Percentiles rank a stretch among this genome's conserved stretches.
phyloP scores from a whole-genome alignment of 257 asterid species.

The Capsicum chinense region DNA sequence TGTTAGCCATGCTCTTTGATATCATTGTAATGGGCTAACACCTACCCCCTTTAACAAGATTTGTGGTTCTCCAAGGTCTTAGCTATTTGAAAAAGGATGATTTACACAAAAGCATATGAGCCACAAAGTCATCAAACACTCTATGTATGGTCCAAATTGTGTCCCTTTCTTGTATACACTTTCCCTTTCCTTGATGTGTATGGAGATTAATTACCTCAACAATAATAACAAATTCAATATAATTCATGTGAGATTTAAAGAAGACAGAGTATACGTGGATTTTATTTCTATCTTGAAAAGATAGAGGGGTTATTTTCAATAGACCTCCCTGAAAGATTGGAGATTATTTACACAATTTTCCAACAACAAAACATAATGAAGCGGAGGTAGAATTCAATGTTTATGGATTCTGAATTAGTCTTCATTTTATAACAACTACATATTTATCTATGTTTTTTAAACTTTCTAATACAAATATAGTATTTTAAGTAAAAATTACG shows the following conservation, averaged over 20 bases:
- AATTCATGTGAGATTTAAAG: background rate
- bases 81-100: background rate
- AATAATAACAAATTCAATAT: background rate
- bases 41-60: background rate
- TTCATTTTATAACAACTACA: background rate
- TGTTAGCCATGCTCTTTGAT: conserved; percentile 23
- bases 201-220: background rate
- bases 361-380: background rate
- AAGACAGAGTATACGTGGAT: background rate
- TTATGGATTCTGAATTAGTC: background rate
- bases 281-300: background rate
- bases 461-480: background rate
- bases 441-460: background rate
- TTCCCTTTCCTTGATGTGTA: background rate
- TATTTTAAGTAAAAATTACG: background rate
- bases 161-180: conserved; percentile 22
- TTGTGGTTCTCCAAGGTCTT: conserved; percentile 21
- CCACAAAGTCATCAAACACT: conserved; percentile 24
- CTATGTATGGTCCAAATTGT: background rate
- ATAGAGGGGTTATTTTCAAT: background rate
- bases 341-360: background rate
- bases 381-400: background rate
- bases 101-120: background rate
- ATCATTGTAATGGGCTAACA: conserved; percentile 9
- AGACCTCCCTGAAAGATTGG: background rate